These are phyloP conservation scores for Lentinula raphanica DNA, from an alignment of 768 basidiomycete species.

Conservation along the genomic window DNA sequence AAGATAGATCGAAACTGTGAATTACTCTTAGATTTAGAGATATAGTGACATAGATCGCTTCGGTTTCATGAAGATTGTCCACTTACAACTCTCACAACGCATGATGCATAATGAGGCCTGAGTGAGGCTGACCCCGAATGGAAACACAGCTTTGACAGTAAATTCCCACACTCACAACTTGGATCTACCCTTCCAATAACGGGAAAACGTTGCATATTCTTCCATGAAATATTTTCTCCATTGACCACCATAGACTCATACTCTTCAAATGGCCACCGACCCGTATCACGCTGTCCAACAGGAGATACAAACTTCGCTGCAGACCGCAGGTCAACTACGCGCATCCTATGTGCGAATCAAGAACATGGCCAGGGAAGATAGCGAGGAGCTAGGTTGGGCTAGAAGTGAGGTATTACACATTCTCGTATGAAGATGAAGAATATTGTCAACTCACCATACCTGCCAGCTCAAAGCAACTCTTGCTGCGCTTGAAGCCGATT, in stretches of 20 bases:
- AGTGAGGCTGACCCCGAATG: background rate
- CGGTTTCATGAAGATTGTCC: background rate
- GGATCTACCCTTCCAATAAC: too few relatives aligned
- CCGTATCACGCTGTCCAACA: conserved; percentile 85
- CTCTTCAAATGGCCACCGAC: conserved; percentile 58
- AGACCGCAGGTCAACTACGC: conserved; percentile 63
- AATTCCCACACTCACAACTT: background rate
- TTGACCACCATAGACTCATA: background rate
- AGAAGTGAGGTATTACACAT: conserved; percentile 71
- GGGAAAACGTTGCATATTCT: too few relatives aligned
- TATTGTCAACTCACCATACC: conserved; percentile 10
- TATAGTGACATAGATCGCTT: too few relatives aligned
- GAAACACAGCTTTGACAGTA: background rate
- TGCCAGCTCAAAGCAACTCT: conserved; percentile 72
- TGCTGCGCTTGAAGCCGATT: conserved; percentile 73
- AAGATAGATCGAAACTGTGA: background rate
- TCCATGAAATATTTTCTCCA: background rate
- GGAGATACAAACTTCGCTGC: conserved; percentile 74
- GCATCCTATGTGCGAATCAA: conserved; percentile 76
- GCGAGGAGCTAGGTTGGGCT: conserved; percentile 78
- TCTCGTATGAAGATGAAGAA: too few relatives aligned
- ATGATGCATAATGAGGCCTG: too few relatives aligned
- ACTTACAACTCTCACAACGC: too few relatives aligned
- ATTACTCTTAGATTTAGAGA: too few relatives aligned
- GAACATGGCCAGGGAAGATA: conserved; percentile 66